Percentiles rank a stretch among this genome's conserved stretches.
phyloP scores from a whole-genome alignment of 148 eudicot genomes.

The Spergularia bocconei region DNA sequence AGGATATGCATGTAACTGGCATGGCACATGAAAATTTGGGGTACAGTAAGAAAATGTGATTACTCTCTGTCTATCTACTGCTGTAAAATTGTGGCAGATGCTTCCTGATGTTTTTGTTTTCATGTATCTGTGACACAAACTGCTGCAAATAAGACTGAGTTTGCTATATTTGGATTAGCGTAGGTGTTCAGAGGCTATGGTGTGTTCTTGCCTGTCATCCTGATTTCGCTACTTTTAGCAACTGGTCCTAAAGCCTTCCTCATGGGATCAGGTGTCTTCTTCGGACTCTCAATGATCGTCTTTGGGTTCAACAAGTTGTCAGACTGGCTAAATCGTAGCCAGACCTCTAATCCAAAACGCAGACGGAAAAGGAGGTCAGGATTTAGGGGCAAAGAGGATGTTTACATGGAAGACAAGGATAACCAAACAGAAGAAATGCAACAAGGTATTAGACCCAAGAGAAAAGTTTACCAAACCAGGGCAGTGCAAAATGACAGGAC shows the following conservation, averaged over 20 bases:
- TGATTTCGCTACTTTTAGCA: constrained; percentile 56
- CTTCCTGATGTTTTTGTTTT: background rate
- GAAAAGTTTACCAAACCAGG: constrained; percentile 41
- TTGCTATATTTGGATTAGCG: constrained; percentile 22
- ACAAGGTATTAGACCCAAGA: constrained; percentile 20
- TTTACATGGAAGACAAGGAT: constrained; percentile 25
- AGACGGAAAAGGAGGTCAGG: constrained; percentile 30
- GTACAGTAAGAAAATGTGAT: no score
- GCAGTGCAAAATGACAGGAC: constrained; percentile 32
- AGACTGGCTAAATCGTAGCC: constrained; percentile 23
- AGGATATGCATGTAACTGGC: no score
- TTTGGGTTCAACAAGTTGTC: constrained; percentile 47
- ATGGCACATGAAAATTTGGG: no score
- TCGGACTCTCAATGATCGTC: constrained; percentile 53
- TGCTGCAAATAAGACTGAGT: constrained; percentile 7
- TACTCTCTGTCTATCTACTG: no score
- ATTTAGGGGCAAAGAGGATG: constrained; percentile 17
- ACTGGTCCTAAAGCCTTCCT: constrained; percentile 86
- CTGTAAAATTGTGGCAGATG: background rate
- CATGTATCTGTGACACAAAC: background rate
- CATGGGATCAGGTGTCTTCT: constrained; percentile 50
- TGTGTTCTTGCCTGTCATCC: constrained; percentile 55
- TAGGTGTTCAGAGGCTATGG: constrained; percentile 77
- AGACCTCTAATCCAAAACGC: constrained; percentile 24
- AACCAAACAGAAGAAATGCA: constrained; percentile 27